These are phyloP conservation scores for Chaetomium strumarium DNA, from an alignment of 2,329 filamentous ascomycete species.

Conservation along the genomic window DNA sequence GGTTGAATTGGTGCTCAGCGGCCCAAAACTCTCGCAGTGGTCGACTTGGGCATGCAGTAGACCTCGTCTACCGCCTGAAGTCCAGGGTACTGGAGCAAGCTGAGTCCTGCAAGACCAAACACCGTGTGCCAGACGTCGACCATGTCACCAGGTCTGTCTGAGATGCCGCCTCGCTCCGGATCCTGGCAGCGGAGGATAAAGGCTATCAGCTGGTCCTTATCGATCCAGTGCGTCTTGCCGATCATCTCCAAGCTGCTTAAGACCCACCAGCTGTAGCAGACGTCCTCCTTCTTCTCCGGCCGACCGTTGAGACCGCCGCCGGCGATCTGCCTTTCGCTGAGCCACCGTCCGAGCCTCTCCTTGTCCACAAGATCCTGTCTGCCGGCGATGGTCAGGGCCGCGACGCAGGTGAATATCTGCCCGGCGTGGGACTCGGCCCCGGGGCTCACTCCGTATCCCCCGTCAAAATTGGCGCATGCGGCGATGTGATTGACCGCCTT, in stretches of 20 bases:
- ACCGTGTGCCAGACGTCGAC: constrained; percentile 96
- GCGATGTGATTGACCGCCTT: constrained; percentile 75
- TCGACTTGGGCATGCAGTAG: constrained; percentile 73
- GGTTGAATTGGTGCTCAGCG: constrained; percentile 6
- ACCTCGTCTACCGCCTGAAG: constrained; percentile 78
- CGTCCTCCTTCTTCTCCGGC: constrained; percentile 92
- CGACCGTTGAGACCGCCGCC: constrained; percentile 88
- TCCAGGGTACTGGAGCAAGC: constrained; percentile 71
- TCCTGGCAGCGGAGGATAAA: constrained; percentile 93
- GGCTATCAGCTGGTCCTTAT: constrained; percentile 65
- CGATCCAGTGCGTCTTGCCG: constrained; percentile 84
- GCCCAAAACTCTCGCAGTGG: constrained; percentile 52
- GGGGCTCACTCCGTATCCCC: constrained; percentile 83
- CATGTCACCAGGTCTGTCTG: constrained; percentile 87
- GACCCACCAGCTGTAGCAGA: constrained; percentile 99
- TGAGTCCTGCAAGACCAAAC: constrained; percentile 84
- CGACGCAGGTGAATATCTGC: constrained; percentile 92
- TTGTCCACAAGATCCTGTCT: constrained; percentile 75
- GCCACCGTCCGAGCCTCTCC: constrained; percentile 79
- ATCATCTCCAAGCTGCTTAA: constrained; percentile 88
- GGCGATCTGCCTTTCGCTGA: constrained; percentile 85
- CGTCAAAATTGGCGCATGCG: constrained; percentile 87
- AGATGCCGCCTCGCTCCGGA: constrained; percentile 72
- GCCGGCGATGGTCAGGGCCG: constrained; percentile 75
- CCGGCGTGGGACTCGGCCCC: constrained; percentile 92